phyloP scores from a whole-genome alignment of 2,329 filamentous ascomycete genomes.

The Dissoconium aciculare region DNA sequence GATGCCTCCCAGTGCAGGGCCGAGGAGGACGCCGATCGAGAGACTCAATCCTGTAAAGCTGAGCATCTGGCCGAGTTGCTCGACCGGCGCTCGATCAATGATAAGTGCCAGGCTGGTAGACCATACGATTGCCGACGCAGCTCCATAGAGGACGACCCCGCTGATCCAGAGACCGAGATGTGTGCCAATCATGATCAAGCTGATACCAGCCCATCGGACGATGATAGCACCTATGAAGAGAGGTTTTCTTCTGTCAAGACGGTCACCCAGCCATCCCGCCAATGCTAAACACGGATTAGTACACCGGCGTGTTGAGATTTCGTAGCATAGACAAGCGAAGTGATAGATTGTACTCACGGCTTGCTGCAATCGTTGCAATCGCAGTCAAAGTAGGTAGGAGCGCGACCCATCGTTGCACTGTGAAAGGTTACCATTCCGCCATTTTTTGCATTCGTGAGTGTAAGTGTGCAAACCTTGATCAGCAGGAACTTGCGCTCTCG shows the following conservation, averaged over 20 bases:
- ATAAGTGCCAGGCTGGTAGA: constrained; percentile 4
- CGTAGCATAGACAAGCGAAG: no score
- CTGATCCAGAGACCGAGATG: constrained; percentile 4
- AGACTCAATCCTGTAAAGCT: constrained; percentile 2
- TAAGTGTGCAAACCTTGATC: constrained; percentile 1
- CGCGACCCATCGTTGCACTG: neutral
- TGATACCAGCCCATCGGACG: constrained; percentile 5
- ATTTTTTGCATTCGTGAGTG: neutral
- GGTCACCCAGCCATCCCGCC: neutral
- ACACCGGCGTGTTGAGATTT: no score
- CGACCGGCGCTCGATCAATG: constrained; percentile 3
- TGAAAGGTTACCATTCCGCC: no score
- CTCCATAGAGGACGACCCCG: constrained; percentile 3
- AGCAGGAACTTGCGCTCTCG: neutral
- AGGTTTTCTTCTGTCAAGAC: constrained; percentile 2
- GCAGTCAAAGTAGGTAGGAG: neutral
- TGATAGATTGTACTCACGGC: no score
- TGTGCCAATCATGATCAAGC: constrained; percentile 2
- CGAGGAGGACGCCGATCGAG: constrained; percentile 2
- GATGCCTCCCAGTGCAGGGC: constrained; percentile 3
- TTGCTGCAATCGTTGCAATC: neutral
- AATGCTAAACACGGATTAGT: neutral
- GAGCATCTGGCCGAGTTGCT: constrained; percentile 2
- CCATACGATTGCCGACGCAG: constrained; percentile 4
- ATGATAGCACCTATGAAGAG: constrained; percentile 3